These are phyloP conservation scores for Tolypocladium amazonense DNA, from an alignment of 2,329 filamentous ascomycete species.

Conservation along the genomic window DNA sequence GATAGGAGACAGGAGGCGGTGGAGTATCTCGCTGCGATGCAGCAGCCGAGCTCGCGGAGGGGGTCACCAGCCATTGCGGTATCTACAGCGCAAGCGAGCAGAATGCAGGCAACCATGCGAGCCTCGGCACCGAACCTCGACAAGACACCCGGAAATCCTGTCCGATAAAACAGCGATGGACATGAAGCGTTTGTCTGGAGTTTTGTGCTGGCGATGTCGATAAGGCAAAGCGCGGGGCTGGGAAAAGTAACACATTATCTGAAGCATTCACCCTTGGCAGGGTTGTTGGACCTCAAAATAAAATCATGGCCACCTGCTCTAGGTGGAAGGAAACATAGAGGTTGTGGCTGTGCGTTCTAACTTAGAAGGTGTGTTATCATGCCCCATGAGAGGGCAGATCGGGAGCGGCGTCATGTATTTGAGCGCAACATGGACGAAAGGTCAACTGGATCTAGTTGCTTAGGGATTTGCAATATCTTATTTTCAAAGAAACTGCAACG, in stretches of 20 bases:
- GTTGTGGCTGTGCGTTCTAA: not conserved
- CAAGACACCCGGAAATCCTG: conserved; percentile 3
- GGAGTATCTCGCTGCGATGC: conserved; percentile 23
- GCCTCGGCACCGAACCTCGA: conserved; percentile 12
- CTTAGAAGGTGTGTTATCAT: not conserved
- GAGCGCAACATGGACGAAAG: not conserved
- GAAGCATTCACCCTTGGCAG: not conserved
- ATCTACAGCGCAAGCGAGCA: conserved; percentile 5
- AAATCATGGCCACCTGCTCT: not conserved
- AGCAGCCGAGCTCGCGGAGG: conserved; percentile 14
- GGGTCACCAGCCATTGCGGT: conserved; percentile 18
- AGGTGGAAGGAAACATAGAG: not conserved
- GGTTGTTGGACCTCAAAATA: not conserved
- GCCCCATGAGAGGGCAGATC: not conserved
- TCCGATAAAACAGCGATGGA: not conserved
- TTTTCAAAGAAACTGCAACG: too few species aligned
- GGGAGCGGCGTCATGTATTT: not conserved
- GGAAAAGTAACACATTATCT: not conserved
- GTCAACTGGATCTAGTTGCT: too few species aligned
- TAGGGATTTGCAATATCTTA: not conserved
- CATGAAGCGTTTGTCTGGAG: not conserved
- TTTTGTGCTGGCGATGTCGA: not conserved
- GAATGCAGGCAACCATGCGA: conserved; percentile 7
- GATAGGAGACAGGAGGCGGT: conserved; percentile 33
- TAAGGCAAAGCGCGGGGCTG: too few species aligned